phyloP scores from a whole-genome alignment of 2,329 filamentous ascomycete species.

The Westerdykella sp. region DNA sequence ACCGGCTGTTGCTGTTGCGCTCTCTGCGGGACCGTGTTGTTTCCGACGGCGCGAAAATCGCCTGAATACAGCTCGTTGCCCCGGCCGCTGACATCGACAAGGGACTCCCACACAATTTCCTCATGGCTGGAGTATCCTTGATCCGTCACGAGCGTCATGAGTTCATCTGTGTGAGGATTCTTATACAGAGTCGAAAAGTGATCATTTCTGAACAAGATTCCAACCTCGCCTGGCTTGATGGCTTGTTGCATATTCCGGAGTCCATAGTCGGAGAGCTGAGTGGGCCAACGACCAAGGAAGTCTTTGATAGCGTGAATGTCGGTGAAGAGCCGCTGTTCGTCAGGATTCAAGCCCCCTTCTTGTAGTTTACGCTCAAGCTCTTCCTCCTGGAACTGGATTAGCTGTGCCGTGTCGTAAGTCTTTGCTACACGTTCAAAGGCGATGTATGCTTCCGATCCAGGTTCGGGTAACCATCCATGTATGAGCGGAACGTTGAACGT shows the following conservation, averaged over 20 bases:
- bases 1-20: constrained; percentile 23
- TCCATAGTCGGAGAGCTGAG: constrained; percentile 79
- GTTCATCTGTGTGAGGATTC: constrained; percentile 67
- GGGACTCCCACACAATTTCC: constrained; percentile 92
- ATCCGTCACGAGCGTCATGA: constrained; percentile 86
- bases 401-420: constrained; percentile 88
- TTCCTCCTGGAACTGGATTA: constrained; percentile 80
- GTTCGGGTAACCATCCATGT: constrained; percentile 84
- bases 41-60: constrained; percentile 80
- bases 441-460: constrained; percentile 57
- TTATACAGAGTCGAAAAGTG: constrained; percentile 94
- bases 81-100: constrained; percentile 81
- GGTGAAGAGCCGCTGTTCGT: constrained; percentile 73
- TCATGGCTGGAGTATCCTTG: constrained; percentile 81
- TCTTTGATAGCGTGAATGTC: constrained; percentile 79
- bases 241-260: constrained; percentile 66
- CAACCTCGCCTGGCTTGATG: constrained; percentile 70
- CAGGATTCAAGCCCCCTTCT: constrained; percentile 55
- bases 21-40: constrained; percentile 30
- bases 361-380: constrained; percentile 76
- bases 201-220: constrained; percentile 93
- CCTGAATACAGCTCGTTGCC: constrained; percentile 80
- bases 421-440: constrained; percentile 69
- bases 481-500: constrained; percentile 84
- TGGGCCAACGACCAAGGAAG: constrained; percentile 73